Conservation (phyloP, 2,329 filamentous ascomycete species). For the Aspergillus flavus region DNA sequence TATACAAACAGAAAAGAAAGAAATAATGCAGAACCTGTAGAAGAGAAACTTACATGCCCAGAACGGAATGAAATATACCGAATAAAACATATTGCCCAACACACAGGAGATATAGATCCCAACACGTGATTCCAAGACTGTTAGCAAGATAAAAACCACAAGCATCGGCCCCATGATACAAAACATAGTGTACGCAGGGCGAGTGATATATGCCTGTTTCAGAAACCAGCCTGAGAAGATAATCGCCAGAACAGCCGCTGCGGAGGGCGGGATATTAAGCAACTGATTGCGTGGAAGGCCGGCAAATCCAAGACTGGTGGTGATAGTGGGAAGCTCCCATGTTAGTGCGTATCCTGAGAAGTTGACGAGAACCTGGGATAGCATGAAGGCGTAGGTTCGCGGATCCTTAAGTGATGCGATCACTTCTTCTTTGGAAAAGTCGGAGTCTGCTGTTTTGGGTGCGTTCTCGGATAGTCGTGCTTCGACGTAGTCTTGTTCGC, state of each 20-base stretch:
- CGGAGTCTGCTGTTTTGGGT: constrained; percentile 9
- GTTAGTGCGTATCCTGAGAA: constrained; percentile 17
- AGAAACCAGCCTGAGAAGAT: constrained; percentile 18
- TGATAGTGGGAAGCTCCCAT: constrained; percentile 19
- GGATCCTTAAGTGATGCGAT: constrained; percentile 14
- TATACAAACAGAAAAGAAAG: not conserved
- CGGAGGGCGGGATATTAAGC: constrained; percentile 15
- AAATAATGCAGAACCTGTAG: not conserved
- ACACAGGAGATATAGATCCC: constrained; percentile 18
- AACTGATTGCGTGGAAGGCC: constrained; percentile 18
- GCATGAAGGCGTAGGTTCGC: constrained; percentile 17
- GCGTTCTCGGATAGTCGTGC: constrained; percentile 16
- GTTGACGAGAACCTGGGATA: constrained; percentile 18
- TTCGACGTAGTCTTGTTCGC: constrained; percentile 18
- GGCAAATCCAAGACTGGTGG: constrained; percentile 17
- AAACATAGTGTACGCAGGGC: constrained; percentile 15
- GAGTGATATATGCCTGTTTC: constrained; percentile 14
- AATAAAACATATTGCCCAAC: constrained; percentile 17
- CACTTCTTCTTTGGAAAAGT: constrained; percentile 13
- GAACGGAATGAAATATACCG: constrained; percentile 19
- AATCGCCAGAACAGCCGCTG: constrained; percentile 12
- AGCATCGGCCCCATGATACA: constrained; percentile 16
- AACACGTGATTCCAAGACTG: constrained; percentile 4
- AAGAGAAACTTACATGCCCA: constrained; percentile 16
- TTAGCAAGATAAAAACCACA: constrained; percentile 15